phyloP scores from a whole-genome alignment of 495 filamentous ascomycete genomes.

The Neurospora discreta region DNA sequence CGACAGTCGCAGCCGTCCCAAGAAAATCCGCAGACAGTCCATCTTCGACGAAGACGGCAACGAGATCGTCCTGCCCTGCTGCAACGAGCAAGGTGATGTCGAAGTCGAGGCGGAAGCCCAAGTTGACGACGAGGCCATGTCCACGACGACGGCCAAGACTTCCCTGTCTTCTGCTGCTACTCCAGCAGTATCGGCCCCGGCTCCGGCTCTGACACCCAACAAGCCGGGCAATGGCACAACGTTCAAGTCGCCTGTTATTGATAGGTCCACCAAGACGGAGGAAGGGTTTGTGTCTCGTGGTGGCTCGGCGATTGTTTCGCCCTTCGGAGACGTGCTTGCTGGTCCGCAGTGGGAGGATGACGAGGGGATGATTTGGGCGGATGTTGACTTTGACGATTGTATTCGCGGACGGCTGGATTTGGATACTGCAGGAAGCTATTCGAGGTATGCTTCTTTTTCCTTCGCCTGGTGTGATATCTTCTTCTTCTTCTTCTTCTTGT shows the following conservation, averaged over 20 bases:
- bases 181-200: not conserved
- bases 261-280: not conserved
- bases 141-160: slow-evolving; percentile 13
- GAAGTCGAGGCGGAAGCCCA: not conserved
- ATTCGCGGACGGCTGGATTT: slow-evolving; percentile 45
- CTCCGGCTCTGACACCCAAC: not conserved
- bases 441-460: slow-evolving; percentile 27
- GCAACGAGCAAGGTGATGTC: not conserved
- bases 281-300: slow-evolving; percentile 52
- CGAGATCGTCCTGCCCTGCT: slow-evolving; percentile 29
- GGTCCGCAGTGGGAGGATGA: slow-evolving; percentile 81
- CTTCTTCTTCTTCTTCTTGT: too few relatives aligned
- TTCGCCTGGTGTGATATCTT: not conserved
- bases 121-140: not conserved
- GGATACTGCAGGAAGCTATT: slow-evolving; percentile 70
- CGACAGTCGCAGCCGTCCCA: not conserved
- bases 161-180: not conserved
- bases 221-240: not conserved
- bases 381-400: slow-evolving; percentile 42
- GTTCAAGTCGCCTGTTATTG: not conserved
- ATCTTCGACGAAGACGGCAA: slow-evolving; percentile 37
- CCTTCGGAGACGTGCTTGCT: slow-evolving; percentile 62
- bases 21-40: slow-evolving; percentile 15
- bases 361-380: slow-evolving; percentile 32
- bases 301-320: slow-evolving; percentile 73